phyloP scores from a whole-genome alignment of 2,329 filamentous ascomycete species.

The Fusarium duplospermum region DNA sequence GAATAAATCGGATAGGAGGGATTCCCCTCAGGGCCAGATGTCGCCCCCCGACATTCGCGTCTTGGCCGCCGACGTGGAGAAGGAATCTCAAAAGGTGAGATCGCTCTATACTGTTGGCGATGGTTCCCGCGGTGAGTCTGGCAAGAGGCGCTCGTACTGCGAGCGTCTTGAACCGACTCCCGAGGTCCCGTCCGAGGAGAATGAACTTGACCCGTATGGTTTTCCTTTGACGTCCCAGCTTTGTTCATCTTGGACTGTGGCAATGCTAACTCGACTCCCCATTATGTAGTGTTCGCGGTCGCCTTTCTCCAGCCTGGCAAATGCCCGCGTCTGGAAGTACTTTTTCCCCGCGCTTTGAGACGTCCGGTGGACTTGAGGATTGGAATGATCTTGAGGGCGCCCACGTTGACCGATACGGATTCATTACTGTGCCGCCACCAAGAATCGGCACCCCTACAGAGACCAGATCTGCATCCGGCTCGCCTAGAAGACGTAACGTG shows the following conservation, averaged over 20 bases:
- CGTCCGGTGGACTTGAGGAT: slow-evolving; percentile 69
- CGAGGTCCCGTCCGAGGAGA: slow-evolving; percentile 64
- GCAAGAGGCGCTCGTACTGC: slow-evolving; percentile 59
- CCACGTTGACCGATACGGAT: slow-evolving; percentile 76
- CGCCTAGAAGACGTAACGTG: slow-evolving; percentile 59
- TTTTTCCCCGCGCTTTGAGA: slow-evolving; percentile 57
- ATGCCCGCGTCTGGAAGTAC: slow-evolving; percentile 58
- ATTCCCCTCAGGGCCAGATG: slow-evolving; percentile 29
- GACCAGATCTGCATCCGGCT: slow-evolving; percentile 55
- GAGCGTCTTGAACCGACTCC: slow-evolving; percentile 62
- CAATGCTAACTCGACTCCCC: slow-evolving; percentile 44
- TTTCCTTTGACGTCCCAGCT: slow-evolving; percentile 57
- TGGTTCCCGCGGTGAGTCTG: slow-evolving; percentile 64
- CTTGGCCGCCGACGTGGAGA: slow-evolving; percentile 67
- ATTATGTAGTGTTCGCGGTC: slow-evolving; percentile 43
- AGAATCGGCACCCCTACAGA: slow-evolving; percentile 56
- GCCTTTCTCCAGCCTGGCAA: slow-evolving; percentile 49
- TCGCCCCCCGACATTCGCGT: slow-evolving; percentile 62
- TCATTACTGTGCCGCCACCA: slow-evolving; percentile 65
- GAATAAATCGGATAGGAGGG: slow-evolving; percentile 30
- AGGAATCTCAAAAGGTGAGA: slow-evolving; percentile 75
- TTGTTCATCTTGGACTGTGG: slow-evolving; percentile 38
- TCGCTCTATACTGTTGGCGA: slow-evolving; percentile 72
- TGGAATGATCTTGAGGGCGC: slow-evolving; percentile 73
- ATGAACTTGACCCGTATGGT: slow-evolving; percentile 68